Percentiles rank a stretch among this genome's conserved stretches.
Conservation (phyloP, 257 asterid genomes). For the Ballota nigra region DNA sequence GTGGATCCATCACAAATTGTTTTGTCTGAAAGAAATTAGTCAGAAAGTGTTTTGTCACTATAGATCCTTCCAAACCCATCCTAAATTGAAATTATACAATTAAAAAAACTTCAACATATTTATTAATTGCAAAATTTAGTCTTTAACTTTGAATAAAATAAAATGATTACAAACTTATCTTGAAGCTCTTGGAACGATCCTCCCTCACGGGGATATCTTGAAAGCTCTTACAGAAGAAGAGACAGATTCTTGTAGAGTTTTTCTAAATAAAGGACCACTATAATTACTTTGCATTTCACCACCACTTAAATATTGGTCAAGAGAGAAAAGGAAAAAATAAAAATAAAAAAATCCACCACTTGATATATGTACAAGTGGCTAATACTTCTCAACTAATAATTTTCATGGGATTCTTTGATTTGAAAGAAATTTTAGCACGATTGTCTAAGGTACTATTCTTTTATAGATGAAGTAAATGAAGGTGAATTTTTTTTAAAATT, state of each 20-base stretch:
- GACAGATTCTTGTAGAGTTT: neutral
- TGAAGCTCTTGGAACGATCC: neutral
- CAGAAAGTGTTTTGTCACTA: neutral
- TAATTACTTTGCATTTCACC: conserved; percentile 3
- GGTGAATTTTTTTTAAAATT: neutral
- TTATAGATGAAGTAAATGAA: neutral
- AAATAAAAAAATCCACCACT: neutral
- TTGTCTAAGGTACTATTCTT: neutral
- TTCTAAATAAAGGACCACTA: conserved; percentile 22
- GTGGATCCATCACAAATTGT: neutral
- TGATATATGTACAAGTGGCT: conserved; percentile 18
- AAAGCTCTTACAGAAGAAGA: neutral
- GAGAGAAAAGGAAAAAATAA: too few relatives aligned
- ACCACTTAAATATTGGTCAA: neutral
- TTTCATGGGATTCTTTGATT: conserved; percentile 16
- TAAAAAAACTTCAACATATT: neutral
- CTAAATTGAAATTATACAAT: neutral
- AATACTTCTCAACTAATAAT: neutral
- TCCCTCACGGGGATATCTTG: neutral
- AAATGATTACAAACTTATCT: neutral
- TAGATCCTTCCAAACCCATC: neutral
- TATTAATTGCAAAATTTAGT: too few relatives aligned
- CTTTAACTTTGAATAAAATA: neutral
- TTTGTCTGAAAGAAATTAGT: neutral
- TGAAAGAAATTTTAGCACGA: neutral